Evolutionary conservation across 1,139 yeast genomes (phyloP).

Genomic region (Yamadazyma diddensiae): DNA sequence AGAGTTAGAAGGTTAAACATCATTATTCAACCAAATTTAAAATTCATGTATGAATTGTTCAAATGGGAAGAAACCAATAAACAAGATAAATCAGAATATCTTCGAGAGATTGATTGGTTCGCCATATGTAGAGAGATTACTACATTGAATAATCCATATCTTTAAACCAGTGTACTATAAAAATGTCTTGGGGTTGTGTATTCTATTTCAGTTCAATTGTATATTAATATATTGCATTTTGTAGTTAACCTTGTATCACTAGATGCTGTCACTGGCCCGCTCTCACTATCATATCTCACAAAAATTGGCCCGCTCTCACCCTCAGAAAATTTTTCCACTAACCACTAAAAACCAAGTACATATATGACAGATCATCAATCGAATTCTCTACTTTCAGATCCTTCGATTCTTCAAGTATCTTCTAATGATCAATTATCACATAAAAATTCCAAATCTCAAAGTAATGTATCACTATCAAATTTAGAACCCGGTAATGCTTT

Average conservation of each 20-base stretch:
- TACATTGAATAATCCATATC: slow-evolving; percentile 64
- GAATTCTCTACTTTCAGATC: slow-evolving; percentile 25
- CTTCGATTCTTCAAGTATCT: slow-evolving; percentile 24
- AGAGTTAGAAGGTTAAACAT: slow-evolving; percentile 46
- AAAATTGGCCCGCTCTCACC: not conserved
- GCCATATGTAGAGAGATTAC: slow-evolving; percentile 84
- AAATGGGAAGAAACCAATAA: slow-evolving; percentile 45
- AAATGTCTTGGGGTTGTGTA: slow-evolving; percentile 2
- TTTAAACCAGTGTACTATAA: slow-evolving; percentile 8
- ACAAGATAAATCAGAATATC: slow-evolving; percentile 16
- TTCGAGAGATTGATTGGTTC: slow-evolving; percentile 85
- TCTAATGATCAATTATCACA: slow-evolving; percentile 1
- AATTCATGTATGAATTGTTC: slow-evolving; percentile 49
- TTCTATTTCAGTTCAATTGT: not conserved
- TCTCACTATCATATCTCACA: slow-evolving; percentile 1
- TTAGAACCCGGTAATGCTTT: slow-evolving; percentile 37
- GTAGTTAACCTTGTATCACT: not conserved
- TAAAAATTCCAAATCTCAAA: slow-evolving; percentile 1
- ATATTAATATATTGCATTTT: not conserved
- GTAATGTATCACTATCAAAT: not conserved
- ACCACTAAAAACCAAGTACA: not conserved
- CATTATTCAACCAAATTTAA: slow-evolving; percentile 47
- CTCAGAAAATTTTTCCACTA: slow-evolving; percentile 7
- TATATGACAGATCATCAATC: slow-evolving; percentile 11
- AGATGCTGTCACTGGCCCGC: not conserved